Base-by-base conservation (phyloP, 495 filamentous ascomycete species). In the Elasticomyces elasticus region DNA sequence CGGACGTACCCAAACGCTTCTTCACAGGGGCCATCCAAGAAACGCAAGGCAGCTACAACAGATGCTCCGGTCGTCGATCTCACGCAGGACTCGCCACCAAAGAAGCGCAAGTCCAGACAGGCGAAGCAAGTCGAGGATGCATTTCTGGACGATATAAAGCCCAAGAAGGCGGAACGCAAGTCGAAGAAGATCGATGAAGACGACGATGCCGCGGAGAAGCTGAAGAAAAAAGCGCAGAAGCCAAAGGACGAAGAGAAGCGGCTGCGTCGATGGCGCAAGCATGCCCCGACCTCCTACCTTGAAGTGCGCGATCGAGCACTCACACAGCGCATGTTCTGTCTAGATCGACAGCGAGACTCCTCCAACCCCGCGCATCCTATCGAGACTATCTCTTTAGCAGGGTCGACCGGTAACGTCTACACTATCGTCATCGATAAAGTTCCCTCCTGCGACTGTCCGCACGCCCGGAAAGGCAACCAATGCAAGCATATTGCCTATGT, bases 321-420 rank as follows among this genome's bases (percentile, higher is more conserved):
- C 9, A 75, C 68, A 2, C 71, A 74, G 23, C 55, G 59, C 24
- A 81, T 85, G 76, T 80, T 75, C 54, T 72, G 83, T 5, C 67
- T 83, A 5, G 67, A 71, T 33, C 72, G 81, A 23, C 69, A 60
- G 17, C 69, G 79, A 5, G 54, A 54, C 38, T 53, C 51, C 24
- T 69, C 67, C 12, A 72, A 70, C 5, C 62, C 66, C 2, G 64
- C 72, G 0, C 53, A 56, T 2, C 79, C 73, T 1, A 66, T 74
- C 30, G 76, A 86, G 52, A 69, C 62, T 0, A 78, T 91, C 59
- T 76, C 84, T 31, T 70, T 94, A 45, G 82, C 83, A 10, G 87
- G 87, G 17, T 78, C 83, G 11, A 89, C 85, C 1, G 86, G 86
- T 3, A 90, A 91, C 61, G 70, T 91, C 45, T 94, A 94, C 71